Conservation (phyloP, 1,284 basidiomycete genomes). For the Tremellales sp. region DNA sequence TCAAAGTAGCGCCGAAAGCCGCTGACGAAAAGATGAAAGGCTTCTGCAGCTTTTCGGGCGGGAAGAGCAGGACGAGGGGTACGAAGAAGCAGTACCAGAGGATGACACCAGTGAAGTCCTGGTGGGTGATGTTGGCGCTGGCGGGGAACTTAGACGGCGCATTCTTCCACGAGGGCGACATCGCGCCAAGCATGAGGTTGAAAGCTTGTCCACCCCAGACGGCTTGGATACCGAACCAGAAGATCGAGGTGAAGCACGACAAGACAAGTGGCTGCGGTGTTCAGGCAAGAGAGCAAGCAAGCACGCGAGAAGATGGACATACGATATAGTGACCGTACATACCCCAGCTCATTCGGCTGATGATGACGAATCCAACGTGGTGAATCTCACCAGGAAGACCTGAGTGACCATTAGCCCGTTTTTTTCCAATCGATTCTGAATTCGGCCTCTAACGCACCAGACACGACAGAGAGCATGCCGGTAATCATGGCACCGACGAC, state of each 20-base stretch:
- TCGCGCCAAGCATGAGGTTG: conserved; percentile 22
- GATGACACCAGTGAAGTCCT: conserved; percentile 26
- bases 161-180: conserved; percentile 24
- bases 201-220: conserved; percentile 37
- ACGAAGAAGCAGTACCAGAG: conserved; percentile 31
- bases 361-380: conserved; percentile 31
- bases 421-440: not conserved
- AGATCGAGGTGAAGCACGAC: conserved; percentile 23
- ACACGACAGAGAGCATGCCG: conserved; percentile 19
- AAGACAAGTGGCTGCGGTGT: conserved; percentile 18
- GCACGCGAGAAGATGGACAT: conserved; percentile 2
- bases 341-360: conserved; percentile 25
- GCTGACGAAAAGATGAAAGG: conserved; percentile 29
- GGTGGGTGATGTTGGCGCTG: conserved; percentile 19
- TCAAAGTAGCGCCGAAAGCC: conserved; percentile 23
- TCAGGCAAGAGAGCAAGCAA: not conserved
- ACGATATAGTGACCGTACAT: conserved; percentile 29
- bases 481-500: conserved; percentile 27
- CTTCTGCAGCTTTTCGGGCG: conserved; percentile 29
- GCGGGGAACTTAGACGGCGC: conserved; percentile 13
- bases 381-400: conserved; percentile 24
- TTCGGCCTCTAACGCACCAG: conserved; percentile 2
- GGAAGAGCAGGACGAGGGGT: conserved; percentile 24
- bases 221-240: conserved; percentile 26
- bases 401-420: not conserved